Evolutionary conservation across 768 basidiomycete species (phyloP).

Genomic region (Suillus sp.): DNA sequence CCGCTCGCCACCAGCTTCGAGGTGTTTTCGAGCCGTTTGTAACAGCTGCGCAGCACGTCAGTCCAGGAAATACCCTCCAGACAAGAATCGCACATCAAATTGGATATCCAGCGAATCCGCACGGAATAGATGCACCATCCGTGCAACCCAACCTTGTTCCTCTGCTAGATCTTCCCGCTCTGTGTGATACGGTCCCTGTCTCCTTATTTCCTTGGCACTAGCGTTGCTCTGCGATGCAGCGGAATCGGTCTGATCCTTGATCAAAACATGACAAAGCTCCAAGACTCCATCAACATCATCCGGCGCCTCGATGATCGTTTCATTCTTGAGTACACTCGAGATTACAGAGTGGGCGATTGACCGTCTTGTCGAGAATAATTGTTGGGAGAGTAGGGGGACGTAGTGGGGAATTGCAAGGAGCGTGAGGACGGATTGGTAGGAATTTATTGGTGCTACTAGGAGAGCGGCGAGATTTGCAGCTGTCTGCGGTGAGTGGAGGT

Average conservation of each 20-base stretch:
- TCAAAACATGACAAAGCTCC: constrained; percentile 89
- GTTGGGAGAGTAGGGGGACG: constrained; percentile 75
- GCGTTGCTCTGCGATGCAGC: constrained; percentile 32
- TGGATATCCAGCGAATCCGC: constrained; percentile 86
- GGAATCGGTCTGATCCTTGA: constrained; percentile 79
- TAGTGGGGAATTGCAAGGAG: constrained; percentile 96
- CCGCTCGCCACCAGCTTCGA: constrained; percentile 89
- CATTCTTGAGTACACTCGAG: constrained; percentile 93
- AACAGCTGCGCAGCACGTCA: constrained; percentile 56
- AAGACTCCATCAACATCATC: constrained; percentile 95
- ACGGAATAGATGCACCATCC: constrained; percentile 96
- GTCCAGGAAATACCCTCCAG: neutral
- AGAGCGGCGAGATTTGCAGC: constrained; percentile 88
- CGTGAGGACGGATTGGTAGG: constrained; percentile 94
- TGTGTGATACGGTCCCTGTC: constrained; percentile 59
- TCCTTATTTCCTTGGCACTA: constrained; percentile 46
- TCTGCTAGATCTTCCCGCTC: constrained; percentile 94
- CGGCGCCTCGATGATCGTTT: constrained; percentile 89
- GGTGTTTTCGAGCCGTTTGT: constrained; percentile 88
- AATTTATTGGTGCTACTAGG: constrained; percentile 92
- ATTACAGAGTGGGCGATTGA: constrained; percentile 95
- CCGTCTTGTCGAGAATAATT: constrained; percentile 88
- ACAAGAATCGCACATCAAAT: constrained; percentile 68
- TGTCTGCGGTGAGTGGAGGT: constrained; percentile 86
- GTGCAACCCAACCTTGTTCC: constrained; percentile 98